Evolutionary conservation across 345 rosid species (phyloP).

Genomic region (Angophora floribunda): DNA sequence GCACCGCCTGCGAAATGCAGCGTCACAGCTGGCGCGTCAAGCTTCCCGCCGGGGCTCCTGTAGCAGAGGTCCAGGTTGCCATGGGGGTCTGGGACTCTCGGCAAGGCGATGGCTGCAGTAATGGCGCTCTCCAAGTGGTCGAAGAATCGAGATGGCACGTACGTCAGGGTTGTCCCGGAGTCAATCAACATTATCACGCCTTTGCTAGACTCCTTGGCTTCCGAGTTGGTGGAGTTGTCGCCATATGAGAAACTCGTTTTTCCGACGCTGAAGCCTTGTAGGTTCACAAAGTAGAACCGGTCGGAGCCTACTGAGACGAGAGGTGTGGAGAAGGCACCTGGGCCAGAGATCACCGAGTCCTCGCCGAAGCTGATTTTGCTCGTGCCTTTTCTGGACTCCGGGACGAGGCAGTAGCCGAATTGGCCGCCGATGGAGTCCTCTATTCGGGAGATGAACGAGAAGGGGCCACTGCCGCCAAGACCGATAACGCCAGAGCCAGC

Average conservation of each 20-base stretch:
- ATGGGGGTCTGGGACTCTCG: conserved; percentile 14
- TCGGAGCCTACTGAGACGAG: conserved; percentile 12
- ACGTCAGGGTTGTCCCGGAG: conserved; percentile 48
- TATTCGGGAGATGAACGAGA: not conserved
- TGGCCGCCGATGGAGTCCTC: not conserved
- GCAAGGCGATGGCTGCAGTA: conserved; percentile 8
- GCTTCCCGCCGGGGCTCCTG: conserved; percentile 6
- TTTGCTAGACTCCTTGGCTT: not conserved
- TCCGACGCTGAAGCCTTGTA: conserved; percentile 53
- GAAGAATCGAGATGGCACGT: conserved; percentile 21
- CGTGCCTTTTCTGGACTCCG: not conserved
- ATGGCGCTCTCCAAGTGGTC: conserved; percentile 6
- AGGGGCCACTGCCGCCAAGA: not conserved
- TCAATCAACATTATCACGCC: conserved; percentile 49
- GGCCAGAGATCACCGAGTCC: not conserved
- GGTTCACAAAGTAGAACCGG: conserved; percentile 31
- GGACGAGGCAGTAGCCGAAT: not conserved
- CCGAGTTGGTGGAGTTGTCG: not conserved
- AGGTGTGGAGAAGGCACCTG: conserved; percentile 20
- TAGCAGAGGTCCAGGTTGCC: not conserved
- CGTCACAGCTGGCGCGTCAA: conserved; percentile 26
- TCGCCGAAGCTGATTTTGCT: not conserved
- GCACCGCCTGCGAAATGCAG: conserved; percentile 34
- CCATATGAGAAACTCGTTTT: not conserved
- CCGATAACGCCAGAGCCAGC: not conserved